A percentile compares a stretch with the other conserved stretches of the same genome.
phyloP scores from a whole-genome alignment of 2,329 filamentous ascomycete species.

The Ceratocystis harringtonii region DNA sequence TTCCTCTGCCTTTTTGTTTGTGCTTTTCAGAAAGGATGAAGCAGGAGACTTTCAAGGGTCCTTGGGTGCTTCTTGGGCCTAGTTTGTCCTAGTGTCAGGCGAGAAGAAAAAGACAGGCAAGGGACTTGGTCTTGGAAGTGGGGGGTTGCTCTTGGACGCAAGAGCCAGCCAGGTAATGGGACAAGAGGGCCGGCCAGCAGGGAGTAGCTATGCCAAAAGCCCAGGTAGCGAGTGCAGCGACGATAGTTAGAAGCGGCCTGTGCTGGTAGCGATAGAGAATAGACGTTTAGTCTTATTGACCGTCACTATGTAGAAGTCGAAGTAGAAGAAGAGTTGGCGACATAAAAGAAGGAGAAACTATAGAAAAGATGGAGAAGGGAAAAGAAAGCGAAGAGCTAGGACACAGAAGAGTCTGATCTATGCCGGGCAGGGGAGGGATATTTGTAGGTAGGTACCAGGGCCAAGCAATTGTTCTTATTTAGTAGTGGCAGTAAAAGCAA shows the following conservation, averaged over 20 bases:
- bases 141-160: neutral
- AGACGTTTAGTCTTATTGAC: neutral
- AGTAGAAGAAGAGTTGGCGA: neutral
- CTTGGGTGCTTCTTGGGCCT: neutral
- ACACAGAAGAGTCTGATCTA: neutral
- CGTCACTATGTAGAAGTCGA: neutral
- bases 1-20: neutral
- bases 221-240: neutral
- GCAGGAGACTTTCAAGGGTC: neutral
- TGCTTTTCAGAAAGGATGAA: neutral
- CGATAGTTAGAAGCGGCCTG: neutral
- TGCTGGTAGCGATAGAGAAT: neutral
- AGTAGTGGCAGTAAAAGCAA: neutral
- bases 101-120: neutral
- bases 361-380: neutral
- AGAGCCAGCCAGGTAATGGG: neutral
- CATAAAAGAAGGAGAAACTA: neutral
- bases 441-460: neutral
- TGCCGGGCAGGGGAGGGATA: neutral
- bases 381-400: neutral
- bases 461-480: neutral
- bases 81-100: constrained; percentile 4
- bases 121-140: constrained; percentile 5
- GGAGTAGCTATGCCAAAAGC: neutral
- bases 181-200: neutral